Evolutionary conservation across 495 filamentous ascomycete genomes (phyloP).

Genomic region (Baudoinia panamericana): DNA sequence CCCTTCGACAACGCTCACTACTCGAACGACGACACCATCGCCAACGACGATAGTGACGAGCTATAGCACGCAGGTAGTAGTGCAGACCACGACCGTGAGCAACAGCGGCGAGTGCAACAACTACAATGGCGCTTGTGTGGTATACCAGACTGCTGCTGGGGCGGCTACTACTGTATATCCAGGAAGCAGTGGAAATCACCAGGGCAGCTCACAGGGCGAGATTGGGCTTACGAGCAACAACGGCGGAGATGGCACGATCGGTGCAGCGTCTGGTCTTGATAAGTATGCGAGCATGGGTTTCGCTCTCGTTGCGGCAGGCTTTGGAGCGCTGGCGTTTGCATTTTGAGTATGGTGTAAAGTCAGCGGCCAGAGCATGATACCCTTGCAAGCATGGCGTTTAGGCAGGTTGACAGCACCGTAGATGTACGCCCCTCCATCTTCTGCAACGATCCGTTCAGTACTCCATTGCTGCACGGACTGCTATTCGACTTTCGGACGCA

Average conservation of each 20-base stretch:
- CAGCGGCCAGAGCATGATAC: no score
- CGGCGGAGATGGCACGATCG: background rate
- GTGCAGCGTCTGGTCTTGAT: no score
- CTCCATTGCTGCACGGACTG: no score
- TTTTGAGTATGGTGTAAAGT: no score
- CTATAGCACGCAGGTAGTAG: background rate
- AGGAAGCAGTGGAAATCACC: background rate
- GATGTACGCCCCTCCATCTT: no score
- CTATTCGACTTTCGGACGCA: no score
- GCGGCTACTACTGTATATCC: slow-evolving; percentile 8
- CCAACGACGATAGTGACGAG: slow-evolving; percentile 6
- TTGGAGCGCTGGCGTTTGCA: no score
- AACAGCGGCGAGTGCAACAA: slow-evolving; percentile 6
- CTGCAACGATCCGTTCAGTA: no score
- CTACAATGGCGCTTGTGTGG: slow-evolving; percentile 10
- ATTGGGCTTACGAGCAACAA: slow-evolving; percentile 3
- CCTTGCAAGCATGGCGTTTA: no score
- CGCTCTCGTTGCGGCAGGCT: no score
- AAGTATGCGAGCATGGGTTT: no score
- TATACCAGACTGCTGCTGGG: slow-evolving; percentile 2
- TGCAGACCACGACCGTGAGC: slow-evolving; percentile 10
- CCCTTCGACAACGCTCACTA: background rate
- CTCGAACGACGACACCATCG: background rate
- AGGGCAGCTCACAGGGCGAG: background rate
- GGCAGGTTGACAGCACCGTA: no score